These are phyloP conservation scores for Coix lacrymajobi DNA, from an alignment of 176 grass and related monocot genomes.

Conservation along the genomic window DNA sequence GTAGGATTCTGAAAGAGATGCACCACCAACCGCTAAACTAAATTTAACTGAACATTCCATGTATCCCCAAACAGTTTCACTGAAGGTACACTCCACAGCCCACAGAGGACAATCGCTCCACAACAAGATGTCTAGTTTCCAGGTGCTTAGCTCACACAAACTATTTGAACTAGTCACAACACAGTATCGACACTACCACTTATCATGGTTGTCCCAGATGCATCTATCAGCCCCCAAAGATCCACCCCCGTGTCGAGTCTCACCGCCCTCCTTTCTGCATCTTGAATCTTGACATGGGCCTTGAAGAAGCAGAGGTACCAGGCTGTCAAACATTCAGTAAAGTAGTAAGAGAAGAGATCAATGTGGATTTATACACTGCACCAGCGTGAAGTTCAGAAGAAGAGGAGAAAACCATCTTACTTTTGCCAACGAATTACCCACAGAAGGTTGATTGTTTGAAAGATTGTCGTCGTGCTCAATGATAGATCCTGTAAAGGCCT, in stretches of 20 bases:
- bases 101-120: neutral
- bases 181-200: neutral
- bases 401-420: slow-evolving; percentile 17
- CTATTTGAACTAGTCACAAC: neutral
- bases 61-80: neutral
- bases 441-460: slow-evolving; percentile 35
- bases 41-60: neutral
- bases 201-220: neutral
- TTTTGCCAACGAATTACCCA: slow-evolving; percentile 22
- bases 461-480: slow-evolving; percentile 60
- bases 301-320: slow-evolving; percentile 51
- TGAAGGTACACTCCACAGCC: neutral
- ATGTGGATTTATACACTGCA: neutral
- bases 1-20: neutral
- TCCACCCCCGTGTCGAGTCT: neutral
- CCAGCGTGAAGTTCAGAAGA: neutral
- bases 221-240: neutral
- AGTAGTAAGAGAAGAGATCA: neutral
- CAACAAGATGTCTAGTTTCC: neutral
- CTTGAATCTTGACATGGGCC: slow-evolving; percentile 93
- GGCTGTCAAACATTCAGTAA: slow-evolving; percentile 40
- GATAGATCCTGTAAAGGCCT: slow-evolving; percentile 83
- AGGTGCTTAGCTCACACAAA: neutral
- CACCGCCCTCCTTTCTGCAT: slow-evolving; percentile 64
- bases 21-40: neutral